Base-by-base conservation (phyloP, 768 basidiomycete species). In the Rhizopogon vesiculosus region DNA sequence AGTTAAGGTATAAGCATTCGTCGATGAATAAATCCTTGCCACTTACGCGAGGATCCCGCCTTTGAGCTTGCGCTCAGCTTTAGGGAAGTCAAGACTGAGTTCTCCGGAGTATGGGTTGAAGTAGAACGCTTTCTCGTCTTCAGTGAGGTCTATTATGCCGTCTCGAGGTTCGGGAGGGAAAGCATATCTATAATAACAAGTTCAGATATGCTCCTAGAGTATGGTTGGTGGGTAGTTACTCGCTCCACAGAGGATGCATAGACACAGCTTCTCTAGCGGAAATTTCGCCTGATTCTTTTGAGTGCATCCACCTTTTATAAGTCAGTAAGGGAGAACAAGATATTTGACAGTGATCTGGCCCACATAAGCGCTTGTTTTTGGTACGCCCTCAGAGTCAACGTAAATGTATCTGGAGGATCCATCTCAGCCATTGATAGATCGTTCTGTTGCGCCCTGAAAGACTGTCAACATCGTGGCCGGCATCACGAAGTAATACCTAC, bases 171-270 rank as follows among this genome's bases (percentile, higher is more conserved):
- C 80, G 16, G 74, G 70, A 12, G 88, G 87, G 59, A 93, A 92
- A 0, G 75, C 62, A 65, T 92, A 95, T 75, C 93, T 93, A 53
- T 9, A 49, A 16, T 63, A 61, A 60, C 19, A 19, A n/a, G 42
- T 10, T 22, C 55, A 42, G 28, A 53, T 7, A 15, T 33, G 51
- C 42, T 15, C 25, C 8, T 10, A 53, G 33, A 45, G 8, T 51
- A 53, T 55, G 42, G 18, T 56, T 35, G 4, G 19, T 1, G 3
- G 40, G 9, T 8, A 72, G 84, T 64, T 66, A 98, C 93, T 92
- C 84, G 74, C 87, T 87, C 95, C 95, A 98, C 7, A 98, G 71
- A 2, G 96, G 96, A 69, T 98, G 93, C 81, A 98, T 86, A 5
- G 88, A 89, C 15, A 67, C 75, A 13, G 80, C 80, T 65, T 86